Conservation (phyloP, 345 rosid genomes). For the Gossypioides kirkii region DNA sequence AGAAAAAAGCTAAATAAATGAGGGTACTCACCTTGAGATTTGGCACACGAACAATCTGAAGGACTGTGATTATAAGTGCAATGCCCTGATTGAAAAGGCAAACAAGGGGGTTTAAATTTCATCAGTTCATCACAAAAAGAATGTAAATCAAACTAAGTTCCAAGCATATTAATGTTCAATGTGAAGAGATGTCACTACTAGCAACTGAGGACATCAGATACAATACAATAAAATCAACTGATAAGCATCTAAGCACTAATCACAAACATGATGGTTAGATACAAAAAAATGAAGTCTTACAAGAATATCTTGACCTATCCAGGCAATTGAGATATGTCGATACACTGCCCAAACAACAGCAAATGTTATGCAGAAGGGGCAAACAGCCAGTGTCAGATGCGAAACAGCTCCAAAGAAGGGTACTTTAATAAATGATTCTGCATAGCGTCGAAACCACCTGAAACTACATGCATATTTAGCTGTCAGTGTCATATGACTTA, state of each 20-base stretch:
- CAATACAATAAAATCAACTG: background rate
- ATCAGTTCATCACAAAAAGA: background rate
- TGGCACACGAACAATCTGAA: slow-evolving; percentile 88
- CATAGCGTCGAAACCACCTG: slow-evolving; percentile 82
- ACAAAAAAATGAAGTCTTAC: slow-evolving; percentile 41
- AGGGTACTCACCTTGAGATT: slow-evolving; percentile 73
- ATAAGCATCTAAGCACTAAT: background rate
- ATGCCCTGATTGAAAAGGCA: slow-evolving; percentile 57
- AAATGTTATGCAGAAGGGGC: slow-evolving; percentile 92
- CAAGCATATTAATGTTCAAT: background rate
- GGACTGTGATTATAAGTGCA: slow-evolving; percentile 89
- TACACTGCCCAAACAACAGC: slow-evolving; percentile 83
- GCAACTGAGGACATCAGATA: background rate
- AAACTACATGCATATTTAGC: slow-evolving; percentile 48
- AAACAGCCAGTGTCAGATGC: slow-evolving; percentile 72
- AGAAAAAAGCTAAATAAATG: background rate
- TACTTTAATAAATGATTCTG: slow-evolving; percentile 67
- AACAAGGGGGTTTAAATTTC: background rate
- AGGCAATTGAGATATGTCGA: slow-evolving; percentile 64
- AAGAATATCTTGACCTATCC: slow-evolving; percentile 99
- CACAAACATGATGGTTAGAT: background rate
- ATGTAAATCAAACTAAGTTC: background rate
- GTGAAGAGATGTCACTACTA: background rate
- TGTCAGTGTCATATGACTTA: slow-evolving; percentile 34
- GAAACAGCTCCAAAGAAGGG: slow-evolving; percentile 89